A percentile compares a stretch with the other conserved stretches of the same genome.
phyloP scores from a whole-genome alignment of 768 basidiomycete species.

The Amanita polypyramis region DNA sequence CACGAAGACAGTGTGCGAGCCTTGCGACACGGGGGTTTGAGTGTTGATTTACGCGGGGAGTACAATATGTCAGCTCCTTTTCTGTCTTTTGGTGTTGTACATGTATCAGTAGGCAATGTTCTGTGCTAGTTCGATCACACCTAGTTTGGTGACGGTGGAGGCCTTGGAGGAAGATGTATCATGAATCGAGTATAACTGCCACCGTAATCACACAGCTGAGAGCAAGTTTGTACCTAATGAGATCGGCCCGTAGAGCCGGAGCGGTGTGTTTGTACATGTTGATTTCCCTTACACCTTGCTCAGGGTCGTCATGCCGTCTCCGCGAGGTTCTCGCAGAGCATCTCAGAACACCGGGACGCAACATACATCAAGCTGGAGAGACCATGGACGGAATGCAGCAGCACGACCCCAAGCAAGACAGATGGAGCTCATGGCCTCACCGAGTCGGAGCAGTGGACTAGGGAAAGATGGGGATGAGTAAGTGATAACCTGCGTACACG shows the following conservation, averaged over 20 bases:
- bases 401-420: conserved; percentile 16
- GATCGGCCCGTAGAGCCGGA: too few relatives aligned
- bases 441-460: conserved; percentile 69
- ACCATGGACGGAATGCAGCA: background rate
- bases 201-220: too few relatives aligned
- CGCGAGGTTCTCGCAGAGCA: background rate
- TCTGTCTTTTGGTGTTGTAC: too few relatives aligned
- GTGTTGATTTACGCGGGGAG: background rate
- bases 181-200: too few relatives aligned
- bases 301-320: background rate
- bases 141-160: too few relatives aligned
- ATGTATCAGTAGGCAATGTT: too few relatives aligned
- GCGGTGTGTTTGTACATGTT: too few relatives aligned
- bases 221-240: too few relatives aligned
- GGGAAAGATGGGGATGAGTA: conserved; percentile 70
- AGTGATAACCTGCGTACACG: conserved; percentile 19
- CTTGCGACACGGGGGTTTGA: conserved; percentile 1
- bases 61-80: too few relatives aligned
- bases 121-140: too few relatives aligned
- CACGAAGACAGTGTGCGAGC: background rate
- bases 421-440: conserved; percentile 61
- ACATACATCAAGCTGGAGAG: background rate
- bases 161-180: too few relatives aligned
- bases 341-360: background rate
- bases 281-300: too few relatives aligned